These are phyloP conservation scores for Bigelowiella natans DNA, from an alignment of 78 protist genomes.

Conservation along the genomic window DNA sequence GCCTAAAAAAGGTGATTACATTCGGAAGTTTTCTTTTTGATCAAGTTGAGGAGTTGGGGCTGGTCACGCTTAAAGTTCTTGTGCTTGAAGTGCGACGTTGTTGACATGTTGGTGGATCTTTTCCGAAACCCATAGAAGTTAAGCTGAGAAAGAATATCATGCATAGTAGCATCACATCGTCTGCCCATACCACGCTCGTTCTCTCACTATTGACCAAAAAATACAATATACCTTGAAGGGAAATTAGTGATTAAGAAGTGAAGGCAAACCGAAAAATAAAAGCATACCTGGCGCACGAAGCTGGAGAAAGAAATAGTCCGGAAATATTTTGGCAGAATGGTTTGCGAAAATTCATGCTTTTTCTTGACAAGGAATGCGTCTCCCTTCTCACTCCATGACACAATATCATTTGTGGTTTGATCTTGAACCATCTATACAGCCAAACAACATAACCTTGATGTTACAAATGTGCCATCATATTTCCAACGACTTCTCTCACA, in stretches of 20 bases:
- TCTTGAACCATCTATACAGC: neutral
- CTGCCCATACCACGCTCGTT: too few relatives aligned
- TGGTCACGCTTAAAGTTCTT: neutral
- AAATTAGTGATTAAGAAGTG: too few relatives aligned
- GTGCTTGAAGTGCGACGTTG: neutral
- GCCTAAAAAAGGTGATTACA: too few relatives aligned
- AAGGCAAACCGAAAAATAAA: neutral
- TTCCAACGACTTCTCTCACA: too few relatives aligned
- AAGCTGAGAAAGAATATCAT: neutral
- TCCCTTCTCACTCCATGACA: neutral
- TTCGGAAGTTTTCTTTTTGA: neutral
- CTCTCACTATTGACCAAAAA: too few relatives aligned
- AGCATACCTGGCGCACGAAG: neutral
- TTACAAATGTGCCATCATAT: too few relatives aligned
- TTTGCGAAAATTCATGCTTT: neutral
- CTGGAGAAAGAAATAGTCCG: neutral
- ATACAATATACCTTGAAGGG: too few relatives aligned
- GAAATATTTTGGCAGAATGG: neutral
- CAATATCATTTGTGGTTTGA: neutral
- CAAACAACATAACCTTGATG: too few relatives aligned
- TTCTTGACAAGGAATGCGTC: neutral
- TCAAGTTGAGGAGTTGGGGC: neutral
- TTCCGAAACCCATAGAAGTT: neutral
- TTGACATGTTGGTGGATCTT: neutral
- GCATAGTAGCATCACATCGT: too few relatives aligned